Base-by-base conservation (phyloP, 495 filamentous ascomycete species). In the Aspergillus cavernicola region DNA sequence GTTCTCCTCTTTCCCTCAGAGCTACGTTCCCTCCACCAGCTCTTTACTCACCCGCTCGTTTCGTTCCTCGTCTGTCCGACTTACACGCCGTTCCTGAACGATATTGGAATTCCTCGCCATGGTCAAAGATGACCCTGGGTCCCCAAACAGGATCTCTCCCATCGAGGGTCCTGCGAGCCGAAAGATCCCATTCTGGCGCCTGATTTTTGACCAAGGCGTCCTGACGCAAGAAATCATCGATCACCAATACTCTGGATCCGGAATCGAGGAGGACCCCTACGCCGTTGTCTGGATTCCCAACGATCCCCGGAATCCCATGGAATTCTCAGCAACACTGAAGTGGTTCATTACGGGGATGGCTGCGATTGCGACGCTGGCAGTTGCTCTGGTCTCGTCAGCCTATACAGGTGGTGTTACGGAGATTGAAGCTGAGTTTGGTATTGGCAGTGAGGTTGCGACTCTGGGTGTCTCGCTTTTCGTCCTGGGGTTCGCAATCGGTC, bases 391-490 rank as follows among this genome's bases (percentile, higher is more conserved):
- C 29, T 89, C 86, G 8, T 89, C 87, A 1, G 88, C 87, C 10
- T 92, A 85, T 57, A 76, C 86, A 24, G 87, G 87, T 31, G 89
- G 88, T 59, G 68, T 88, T 11, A 62, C 65, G n/a, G 71, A 86
- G 53, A 80, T 90, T 42, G 70, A 81, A 53, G 24, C 18, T 12
- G 69, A 83, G 23, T 89, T 89, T 56, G 33, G 76, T n/a, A 74
- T 85, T 35, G 77, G 78, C 33, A 64, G 72, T 2, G 83, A 84
- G 50, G 67, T 89, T 2, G 80, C 80, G 16, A 83, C 82, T 22
- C 69, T 89, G 0, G 87, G 86, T 35, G 67, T 90, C 16, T 89
- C 86, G 26, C 71, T 89, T 49, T 91, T 88, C 67, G 86, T 90
- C 18, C 50, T 89, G 13, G 88, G 88, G 3, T 88, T 90, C 60